phyloP scores from a whole-genome alignment of 1,139 yeast species.

The Blastobotrys aristatus region DNA sequence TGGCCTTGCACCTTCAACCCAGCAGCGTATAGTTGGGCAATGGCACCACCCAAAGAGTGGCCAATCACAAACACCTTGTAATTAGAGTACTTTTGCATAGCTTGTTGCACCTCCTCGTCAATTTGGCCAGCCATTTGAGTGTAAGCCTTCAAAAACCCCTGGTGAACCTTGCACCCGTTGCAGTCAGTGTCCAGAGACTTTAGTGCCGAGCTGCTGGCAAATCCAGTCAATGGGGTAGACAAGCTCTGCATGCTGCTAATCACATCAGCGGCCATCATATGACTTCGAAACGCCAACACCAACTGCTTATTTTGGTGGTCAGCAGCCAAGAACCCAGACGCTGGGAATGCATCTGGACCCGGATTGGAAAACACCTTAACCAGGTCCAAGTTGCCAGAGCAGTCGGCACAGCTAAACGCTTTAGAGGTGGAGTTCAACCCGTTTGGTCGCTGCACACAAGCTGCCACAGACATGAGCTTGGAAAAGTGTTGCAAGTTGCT shows the following conservation, averaged over 20 bases:
- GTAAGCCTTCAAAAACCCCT: conserved; percentile 2
- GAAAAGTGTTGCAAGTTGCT: neutral
- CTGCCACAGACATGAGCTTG: conserved; percentile 5
- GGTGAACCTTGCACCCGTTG: conserved; percentile 1
- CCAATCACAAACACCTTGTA: conserved; percentile 6
- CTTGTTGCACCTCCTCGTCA: neutral
- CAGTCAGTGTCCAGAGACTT: neutral
- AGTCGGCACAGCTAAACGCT: neutral
- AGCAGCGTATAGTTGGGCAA: conserved; percentile 7
- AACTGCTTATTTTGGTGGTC: conserved; percentile 3
- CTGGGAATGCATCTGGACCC: conserved; percentile 1
- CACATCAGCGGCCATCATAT: neutral
- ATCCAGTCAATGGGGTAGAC: neutral
- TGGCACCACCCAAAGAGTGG: conserved; percentile 9
- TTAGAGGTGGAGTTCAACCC: neutral
- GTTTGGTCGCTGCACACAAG: conserved; percentile 1
- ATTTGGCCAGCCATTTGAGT: neutral
- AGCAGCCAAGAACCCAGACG: conserved; percentile 6
- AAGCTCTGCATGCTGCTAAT: neutral
- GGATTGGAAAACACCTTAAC: conserved; percentile 1
- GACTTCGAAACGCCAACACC: conserved; percentile 4
- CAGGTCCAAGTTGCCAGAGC: neutral
- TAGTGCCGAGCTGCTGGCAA: neutral
- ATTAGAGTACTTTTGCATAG: neutral
- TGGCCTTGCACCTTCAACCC: neutral